A percentile compares a stretch with the other conserved stretches of the same genome.
Evolutionary conservation across 768 basidiomycete genomes (phyloP).

Genomic region (Pleurotus cornucopiae): DNA sequence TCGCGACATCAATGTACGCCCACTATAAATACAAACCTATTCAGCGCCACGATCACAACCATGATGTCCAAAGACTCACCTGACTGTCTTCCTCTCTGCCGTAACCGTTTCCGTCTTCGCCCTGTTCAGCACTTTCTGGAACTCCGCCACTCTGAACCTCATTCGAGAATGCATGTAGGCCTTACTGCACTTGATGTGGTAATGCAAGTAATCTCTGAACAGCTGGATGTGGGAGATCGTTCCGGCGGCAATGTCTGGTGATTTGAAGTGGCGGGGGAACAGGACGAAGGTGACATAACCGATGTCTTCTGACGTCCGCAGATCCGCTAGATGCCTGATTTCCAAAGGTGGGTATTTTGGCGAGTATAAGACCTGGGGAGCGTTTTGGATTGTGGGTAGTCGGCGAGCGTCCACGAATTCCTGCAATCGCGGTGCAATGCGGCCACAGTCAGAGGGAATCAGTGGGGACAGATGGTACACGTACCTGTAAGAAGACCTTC

Average conservation of each 20-base stretch:
- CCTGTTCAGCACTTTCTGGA: slow-evolving; percentile 92
- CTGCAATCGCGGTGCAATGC: slow-evolving; percentile 30
- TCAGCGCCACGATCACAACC: background rate
- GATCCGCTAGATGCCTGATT: slow-evolving; percentile 80
- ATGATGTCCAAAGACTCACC: slow-evolving; percentile 40
- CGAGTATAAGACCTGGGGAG: slow-evolving; percentile 94
- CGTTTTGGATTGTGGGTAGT: slow-evolving; percentile 89
- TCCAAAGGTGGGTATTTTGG: slow-evolving; percentile 96
- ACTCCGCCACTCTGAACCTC: slow-evolving; percentile 90
- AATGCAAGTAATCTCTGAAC: slow-evolving; percentile 98
- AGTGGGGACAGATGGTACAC: slow-evolving; percentile 9
- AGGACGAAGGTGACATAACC: slow-evolving; percentile 98
- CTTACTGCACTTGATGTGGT: slow-evolving; percentile 98
- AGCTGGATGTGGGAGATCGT: slow-evolving; percentile 95
- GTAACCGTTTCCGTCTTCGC: slow-evolving; percentile 89
- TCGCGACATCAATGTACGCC: slow-evolving; percentile 53
- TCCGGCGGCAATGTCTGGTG: slow-evolving; percentile 56
- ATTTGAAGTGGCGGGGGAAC: slow-evolving; percentile 92
- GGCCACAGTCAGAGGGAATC: background rate
- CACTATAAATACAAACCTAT: slow-evolving; percentile 29
- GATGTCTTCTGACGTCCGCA: slow-evolving; percentile 80
- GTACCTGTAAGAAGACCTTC: slow-evolving; percentile 95
- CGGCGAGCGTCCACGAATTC: slow-evolving; percentile 99
- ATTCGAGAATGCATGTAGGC: slow-evolving; percentile 99
- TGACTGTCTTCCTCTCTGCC: slow-evolving; percentile 87